Conservation (phyloP, 1,284 basidiomycete genomes). For the Ceratobasidium sp. region DNA sequence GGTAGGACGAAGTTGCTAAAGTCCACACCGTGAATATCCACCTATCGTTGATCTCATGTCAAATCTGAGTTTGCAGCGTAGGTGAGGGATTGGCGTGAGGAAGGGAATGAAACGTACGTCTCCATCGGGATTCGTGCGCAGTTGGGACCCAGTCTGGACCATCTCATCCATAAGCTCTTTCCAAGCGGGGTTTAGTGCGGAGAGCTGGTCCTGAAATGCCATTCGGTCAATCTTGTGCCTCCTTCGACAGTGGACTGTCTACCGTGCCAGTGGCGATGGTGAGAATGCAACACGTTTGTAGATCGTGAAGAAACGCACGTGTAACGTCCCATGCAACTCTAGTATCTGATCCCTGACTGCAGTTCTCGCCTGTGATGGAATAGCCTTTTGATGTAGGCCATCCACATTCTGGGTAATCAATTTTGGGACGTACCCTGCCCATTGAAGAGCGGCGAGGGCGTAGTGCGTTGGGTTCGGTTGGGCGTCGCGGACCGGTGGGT, state of each 20-base stretch:
- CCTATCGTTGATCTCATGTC: conserved; percentile 55
- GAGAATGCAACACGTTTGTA: conserved; percentile 10
- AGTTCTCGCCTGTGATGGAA: conserved; percentile 55
- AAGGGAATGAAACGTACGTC: conserved; percentile 65
- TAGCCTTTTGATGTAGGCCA: conserved; percentile 82
- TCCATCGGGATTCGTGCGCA: conserved; percentile 89
- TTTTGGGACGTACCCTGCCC: conserved; percentile 65
- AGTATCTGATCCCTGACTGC: conserved; percentile 61
- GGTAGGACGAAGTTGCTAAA: conserved; percentile 83
- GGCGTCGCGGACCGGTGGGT: conserved; percentile 78
- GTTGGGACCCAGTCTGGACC: conserved; percentile 66
- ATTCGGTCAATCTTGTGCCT: conserved; percentile 72
- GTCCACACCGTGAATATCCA: conserved; percentile 77
- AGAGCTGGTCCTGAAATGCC: conserved; percentile 76
- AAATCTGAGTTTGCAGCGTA: background rate
- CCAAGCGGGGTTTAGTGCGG: conserved; percentile 80
- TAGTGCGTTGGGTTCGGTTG: conserved; percentile 87
- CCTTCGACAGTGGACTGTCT: conserved; percentile 76
- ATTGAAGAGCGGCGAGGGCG: conserved; percentile 80
- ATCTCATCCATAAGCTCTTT: conserved; percentile 70
- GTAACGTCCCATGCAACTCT: conserved; percentile 88
- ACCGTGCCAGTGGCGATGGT: background rate
- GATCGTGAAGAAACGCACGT: conserved; percentile 58
- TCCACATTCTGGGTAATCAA: conserved; percentile 94
- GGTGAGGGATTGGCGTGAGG: background rate